These are phyloP conservation scores for Colletotrichum eleusines DNA, from an alignment of 2,329 filamentous ascomycete species.

Conservation along the genomic window DNA sequence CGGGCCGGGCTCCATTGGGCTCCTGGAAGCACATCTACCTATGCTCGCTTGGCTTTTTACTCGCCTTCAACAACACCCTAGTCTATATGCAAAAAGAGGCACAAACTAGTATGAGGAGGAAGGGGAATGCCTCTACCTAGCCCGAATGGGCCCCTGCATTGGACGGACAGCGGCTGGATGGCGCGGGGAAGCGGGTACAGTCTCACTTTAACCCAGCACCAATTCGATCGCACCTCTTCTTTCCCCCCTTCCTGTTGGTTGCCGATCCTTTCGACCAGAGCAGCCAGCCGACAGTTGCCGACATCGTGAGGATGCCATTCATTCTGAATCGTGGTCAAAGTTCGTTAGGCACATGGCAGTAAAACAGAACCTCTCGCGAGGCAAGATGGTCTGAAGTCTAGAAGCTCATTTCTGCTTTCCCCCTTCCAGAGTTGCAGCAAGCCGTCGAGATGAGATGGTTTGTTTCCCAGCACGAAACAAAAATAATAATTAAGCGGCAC, in stretches of 20 bases:
- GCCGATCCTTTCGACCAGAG: not conserved
- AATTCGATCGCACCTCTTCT: not conserved
- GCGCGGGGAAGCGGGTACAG: slow-evolving; percentile 23
- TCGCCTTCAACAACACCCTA: not conserved
- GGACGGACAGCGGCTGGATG: not conserved
- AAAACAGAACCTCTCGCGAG: not conserved
- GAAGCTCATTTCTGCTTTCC: not conserved
- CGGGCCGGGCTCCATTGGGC: slow-evolving; percentile 7
- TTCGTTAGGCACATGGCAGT: not conserved
- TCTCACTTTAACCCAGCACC: not conserved
- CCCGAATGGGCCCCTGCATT: slow-evolving; percentile 31
- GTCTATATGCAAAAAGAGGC: slow-evolving; percentile 14
- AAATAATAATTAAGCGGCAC: not conserved
- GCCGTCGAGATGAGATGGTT: not conserved
- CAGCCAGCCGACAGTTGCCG: not conserved
- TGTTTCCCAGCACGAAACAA: not conserved
- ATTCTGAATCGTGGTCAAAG: not conserved
- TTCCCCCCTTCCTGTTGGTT: not conserved
- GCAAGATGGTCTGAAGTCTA: not conserved
- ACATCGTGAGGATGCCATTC: not conserved
- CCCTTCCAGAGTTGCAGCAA: too few species aligned
- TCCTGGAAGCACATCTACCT: slow-evolving; percentile 29
- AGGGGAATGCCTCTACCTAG: slow-evolving; percentile 13
- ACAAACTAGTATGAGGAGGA: slow-evolving; percentile 11
- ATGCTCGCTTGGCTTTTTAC: too few species aligned